Evolutionary conservation across 768 basidiomycete species (phyloP), one percentile per base, ranked within the genome.

Genomic region (Rhodotorula taiwanensis): DNA sequence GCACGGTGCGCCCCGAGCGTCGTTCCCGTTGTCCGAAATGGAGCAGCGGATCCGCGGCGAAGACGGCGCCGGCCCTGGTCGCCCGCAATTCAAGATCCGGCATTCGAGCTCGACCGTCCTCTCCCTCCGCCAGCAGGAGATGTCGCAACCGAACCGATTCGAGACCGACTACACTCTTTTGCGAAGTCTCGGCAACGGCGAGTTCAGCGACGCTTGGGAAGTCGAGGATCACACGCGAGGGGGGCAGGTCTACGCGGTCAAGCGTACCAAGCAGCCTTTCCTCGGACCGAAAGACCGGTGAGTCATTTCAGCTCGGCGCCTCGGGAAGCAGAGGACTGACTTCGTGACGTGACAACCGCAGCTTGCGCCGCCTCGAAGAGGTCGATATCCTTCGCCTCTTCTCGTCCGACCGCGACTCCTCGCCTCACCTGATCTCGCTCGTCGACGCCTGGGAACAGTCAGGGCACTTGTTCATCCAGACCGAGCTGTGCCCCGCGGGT

Each of bases 371-470:
- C 70, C 83, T 89, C 20, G 95, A 99, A 75, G 95, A 99, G 78
- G 89, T 93, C 42, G 88, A 94, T 69, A 85, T 94, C 67, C 81
- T 98, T 44, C 84, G 86, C 64, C 86, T 88, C 73, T 83, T 98
- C 10, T 75, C 76, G 2, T 64, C 69, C 15, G 52, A 77, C 76
- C 58, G 72, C 18, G 70, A 77, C 55, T 41, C 33, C 2, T 67
- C 70, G 13, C 72, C 87, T 0, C 91, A 95, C 76, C 85, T 97
- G 21, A 81, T 99, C 39, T 82, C 81, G 23, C 94, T 92, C 72
- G 80, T 91, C 64, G 90, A 95, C 77, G 92, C 89, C 67, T 98
- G 95, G 95, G 95, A 99, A 76, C 86, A 95, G 74, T 83, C 86
- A 55, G 85, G 88, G 54, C 81, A 83, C 52, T 78, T 98, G 30